These are phyloP conservation scores for Akanthomyces dipterigenus DNA, from an alignment of 2,329 filamentous ascomycete genomes.

Conservation along the genomic window DNA sequence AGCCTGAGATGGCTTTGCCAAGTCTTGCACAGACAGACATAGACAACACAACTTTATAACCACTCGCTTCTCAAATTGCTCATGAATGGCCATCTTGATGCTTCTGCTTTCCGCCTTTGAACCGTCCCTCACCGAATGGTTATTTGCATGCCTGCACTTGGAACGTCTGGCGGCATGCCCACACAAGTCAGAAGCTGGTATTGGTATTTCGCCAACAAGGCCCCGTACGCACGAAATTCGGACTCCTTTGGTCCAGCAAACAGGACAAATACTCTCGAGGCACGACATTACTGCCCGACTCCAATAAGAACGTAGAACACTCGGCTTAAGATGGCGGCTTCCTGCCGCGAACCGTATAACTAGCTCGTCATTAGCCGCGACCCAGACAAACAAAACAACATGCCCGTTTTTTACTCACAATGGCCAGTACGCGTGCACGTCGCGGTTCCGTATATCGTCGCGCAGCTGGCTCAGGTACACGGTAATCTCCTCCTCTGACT, in stretches of 20 bases:
- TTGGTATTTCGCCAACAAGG: neutral
- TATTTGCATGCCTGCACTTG: too few species aligned
- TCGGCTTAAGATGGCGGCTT: neutral
- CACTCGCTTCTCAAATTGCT: neutral
- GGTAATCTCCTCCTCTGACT: constrained; percentile 23
- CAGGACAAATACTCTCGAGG: neutral
- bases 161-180: too few species aligned
- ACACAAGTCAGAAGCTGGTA: neutral
- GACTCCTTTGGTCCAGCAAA: neutral
- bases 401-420: constrained; percentile 21
- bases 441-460: constrained; percentile 23
- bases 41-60: neutral
- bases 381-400: neutral
- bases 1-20: constrained; percentile 7
- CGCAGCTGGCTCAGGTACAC: constrained; percentile 23
- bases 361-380: neutral
- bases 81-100: neutral
- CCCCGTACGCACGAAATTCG: neutral
- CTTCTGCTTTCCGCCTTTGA: too few species aligned
- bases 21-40: neutral
- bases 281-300: neutral
- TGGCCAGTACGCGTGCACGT: constrained; percentile 26
- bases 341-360: neutral
- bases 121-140: too few species aligned
- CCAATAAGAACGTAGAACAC: neutral